phyloP scores from a whole-genome alignment of 2,329 filamentous ascomycete species.

The Elsinoe arachidis region DNA sequence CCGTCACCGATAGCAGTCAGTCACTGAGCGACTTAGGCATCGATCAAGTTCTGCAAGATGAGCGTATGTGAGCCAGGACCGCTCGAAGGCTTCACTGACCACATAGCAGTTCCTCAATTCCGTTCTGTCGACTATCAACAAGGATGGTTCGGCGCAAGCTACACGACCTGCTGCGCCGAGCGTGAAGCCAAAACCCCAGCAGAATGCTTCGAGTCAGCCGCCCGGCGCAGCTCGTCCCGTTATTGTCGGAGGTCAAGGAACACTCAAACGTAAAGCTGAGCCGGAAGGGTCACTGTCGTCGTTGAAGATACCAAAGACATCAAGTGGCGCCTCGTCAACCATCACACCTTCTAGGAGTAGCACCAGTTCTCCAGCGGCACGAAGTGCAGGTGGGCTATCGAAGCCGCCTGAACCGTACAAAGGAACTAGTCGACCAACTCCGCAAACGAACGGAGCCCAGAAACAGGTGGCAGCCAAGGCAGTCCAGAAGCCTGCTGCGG shows the following conservation, averaged over 20 bases:
- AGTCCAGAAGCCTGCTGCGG: slow-evolving; percentile 14
- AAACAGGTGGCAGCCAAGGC: slow-evolving; percentile 18
- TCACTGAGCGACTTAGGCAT: not conserved
- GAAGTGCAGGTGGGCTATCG: slow-evolving; percentile 11
- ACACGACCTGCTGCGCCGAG: slow-evolving; percentile 16
- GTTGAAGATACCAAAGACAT: slow-evolving; percentile 26
- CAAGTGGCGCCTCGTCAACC: slow-evolving; percentile 19
- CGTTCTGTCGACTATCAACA: slow-evolving; percentile 43
- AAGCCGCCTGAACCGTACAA: slow-evolving; percentile 14
- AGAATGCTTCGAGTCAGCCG: slow-evolving; percentile 16
- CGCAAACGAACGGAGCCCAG: slow-evolving; percentile 16
- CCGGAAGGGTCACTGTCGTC: slow-evolving; percentile 27
- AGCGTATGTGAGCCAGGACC: slow-evolving; percentile 15
- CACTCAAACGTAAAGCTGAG: slow-evolving; percentile 30
- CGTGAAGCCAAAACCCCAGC: slow-evolving; percentile 15
- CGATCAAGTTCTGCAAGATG: slow-evolving; percentile 14
- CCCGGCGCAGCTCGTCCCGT: not conserved
- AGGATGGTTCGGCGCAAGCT: slow-evolving; percentile 22
- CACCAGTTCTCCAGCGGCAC: slow-evolving; percentile 16
- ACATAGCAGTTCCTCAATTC: slow-evolving; percentile 41
- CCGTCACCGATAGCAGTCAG: not conserved
- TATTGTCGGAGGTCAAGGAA: slow-evolving; percentile 22
- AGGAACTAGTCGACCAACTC: slow-evolving; percentile 15
- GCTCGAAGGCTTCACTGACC: not conserved
- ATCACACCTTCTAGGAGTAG: slow-evolving; percentile 17